Conservation (phyloP, 192 early-diverging fungal genomes). For the Coemansia brasiliensis region DNA sequence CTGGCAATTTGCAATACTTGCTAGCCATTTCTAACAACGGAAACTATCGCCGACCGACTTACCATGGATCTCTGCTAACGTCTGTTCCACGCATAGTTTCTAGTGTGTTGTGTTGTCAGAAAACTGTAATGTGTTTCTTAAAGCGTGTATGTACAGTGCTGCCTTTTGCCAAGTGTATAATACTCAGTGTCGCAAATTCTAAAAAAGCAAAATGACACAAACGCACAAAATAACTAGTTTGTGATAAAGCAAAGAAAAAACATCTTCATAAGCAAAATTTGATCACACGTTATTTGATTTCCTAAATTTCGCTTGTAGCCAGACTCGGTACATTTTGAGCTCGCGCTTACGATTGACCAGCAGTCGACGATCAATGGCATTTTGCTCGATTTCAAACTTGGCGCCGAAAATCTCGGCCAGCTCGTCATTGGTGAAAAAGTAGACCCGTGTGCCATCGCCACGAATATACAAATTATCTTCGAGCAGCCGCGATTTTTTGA, state of each 20-base stretch:
- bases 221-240: slow-evolving; percentile 2
- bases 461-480: slow-evolving; percentile 79
- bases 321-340: slow-evolving; percentile 96
- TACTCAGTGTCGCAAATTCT: not conserved
- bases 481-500: slow-evolving; percentile 70
- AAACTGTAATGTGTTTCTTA: slow-evolving; percentile 5
- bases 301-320: slow-evolving; percentile 96
- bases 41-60: slow-evolving; percentile 3
- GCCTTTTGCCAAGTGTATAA: not conserved
- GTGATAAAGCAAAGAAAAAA: not conserved
- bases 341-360: slow-evolving; percentile 88
- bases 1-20: not conserved
- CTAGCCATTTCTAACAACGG: not conserved
- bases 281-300: slow-evolving; percentile 59
- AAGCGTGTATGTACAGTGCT: slow-evolving; percentile 7
- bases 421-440: slow-evolving; percentile 72
- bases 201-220: not conserved
- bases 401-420: slow-evolving; percentile 43
- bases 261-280: slow-evolving; percentile 2
- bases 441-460: slow-evolving; percentile 78
- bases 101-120: not conserved
- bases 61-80: slow-evolving; percentile 56
- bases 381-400: slow-evolving; percentile 79
- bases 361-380: slow-evolving; percentile 87
- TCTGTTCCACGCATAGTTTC: slow-evolving; percentile 50